Conservation (phyloP, 495 filamentous ascomycete species). For the Sphaerosporella brunnea region DNA sequence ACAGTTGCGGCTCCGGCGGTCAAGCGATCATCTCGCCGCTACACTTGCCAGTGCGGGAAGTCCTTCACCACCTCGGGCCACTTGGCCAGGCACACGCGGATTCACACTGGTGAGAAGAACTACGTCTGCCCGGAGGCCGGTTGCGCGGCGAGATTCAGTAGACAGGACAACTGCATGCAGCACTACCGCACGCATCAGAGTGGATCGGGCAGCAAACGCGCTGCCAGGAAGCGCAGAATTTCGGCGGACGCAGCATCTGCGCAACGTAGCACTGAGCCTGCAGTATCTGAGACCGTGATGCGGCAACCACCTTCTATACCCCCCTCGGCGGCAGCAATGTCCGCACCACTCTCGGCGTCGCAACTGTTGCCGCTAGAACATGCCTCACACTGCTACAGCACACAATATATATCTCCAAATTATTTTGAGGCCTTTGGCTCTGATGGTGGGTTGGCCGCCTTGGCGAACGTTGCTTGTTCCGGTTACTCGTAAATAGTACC, state of each 20-base stretch:
- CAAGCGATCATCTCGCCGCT: constrained; percentile 52
- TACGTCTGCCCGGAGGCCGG: constrained; percentile 58
- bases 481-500: constrained; percentile 14
- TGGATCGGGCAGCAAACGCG: constrained; percentile 22
- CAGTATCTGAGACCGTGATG: not conserved
- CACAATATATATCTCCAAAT: constrained; percentile 12
- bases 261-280: not conserved
- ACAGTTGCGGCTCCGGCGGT: constrained; percentile 17
- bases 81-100: constrained; percentile 88
- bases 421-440: constrained; percentile 19
- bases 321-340: not conserved
- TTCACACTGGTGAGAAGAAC: constrained; percentile 85
- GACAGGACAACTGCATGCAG: constrained; percentile 98
- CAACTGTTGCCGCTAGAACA: no score
- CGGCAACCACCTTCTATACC: not conserved
- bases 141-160: constrained; percentile 85
- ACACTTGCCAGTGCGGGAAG: constrained; percentile 51
- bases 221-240: constrained; percentile 24
- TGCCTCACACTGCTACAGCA: constrained; percentile 16
- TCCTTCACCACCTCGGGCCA: constrained; percentile 94
- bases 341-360: no score
- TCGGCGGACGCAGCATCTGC: constrained; percentile 14
- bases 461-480: constrained; percentile 22
- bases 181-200: constrained; percentile 74
- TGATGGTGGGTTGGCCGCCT: constrained; percentile 18